Evolutionary conservation across 768 basidiomycete genomes (phyloP).

Genomic region (Boletus sp.): DNA sequence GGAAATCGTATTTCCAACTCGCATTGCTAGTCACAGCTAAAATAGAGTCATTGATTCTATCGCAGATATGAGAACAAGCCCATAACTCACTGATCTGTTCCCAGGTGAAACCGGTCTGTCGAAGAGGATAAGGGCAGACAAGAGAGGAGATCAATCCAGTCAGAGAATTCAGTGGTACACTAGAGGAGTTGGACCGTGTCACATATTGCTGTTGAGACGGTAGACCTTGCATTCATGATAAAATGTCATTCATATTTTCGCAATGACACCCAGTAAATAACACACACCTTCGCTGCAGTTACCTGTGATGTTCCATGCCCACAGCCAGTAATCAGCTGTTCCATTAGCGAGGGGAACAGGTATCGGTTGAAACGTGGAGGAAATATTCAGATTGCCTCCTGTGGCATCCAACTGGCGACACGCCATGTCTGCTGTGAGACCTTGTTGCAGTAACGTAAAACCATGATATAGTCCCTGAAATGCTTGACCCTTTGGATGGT

Average conservation of each 20-base stretch:
- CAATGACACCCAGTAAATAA: no score
- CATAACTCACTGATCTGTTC: background rate
- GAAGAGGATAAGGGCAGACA: conserved; percentile 4
- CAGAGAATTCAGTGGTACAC: background rate
- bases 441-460: conserved; percentile 14
- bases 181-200: conserved; percentile 1
- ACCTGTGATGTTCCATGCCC: conserved; percentile 1
- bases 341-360: background rate
- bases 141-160: conserved; percentile 1
- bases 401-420: background rate
- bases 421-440: conserved; percentile 15
- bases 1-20: conserved; percentile 15
- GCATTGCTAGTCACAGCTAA: background rate
- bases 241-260: background rate
- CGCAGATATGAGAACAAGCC: no score
- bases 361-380: background rate
- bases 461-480: background rate
- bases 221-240: background rate
- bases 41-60: background rate
- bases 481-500: background rate
- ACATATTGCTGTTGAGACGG: conserved; percentile 5
- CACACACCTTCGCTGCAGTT: background rate
- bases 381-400: no score
- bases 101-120: background rate
- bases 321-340: conserved; percentile 2